These are phyloP conservation scores for Scheffersomyces illinoinensis DNA, from an alignment of 1,139 yeast genomes.

Conservation along the genomic window DNA sequence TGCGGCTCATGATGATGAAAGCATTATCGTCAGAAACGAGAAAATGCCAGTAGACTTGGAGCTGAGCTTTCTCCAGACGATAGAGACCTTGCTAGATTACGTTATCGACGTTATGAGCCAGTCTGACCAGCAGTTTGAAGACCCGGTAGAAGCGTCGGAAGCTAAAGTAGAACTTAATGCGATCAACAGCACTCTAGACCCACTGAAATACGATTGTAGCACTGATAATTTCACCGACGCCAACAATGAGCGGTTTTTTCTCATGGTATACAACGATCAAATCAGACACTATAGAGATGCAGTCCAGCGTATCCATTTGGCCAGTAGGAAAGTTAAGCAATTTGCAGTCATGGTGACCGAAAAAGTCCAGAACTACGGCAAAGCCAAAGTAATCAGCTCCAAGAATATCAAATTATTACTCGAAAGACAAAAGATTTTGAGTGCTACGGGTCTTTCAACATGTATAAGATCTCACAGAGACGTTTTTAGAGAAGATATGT, in stretches of 20 bases:
- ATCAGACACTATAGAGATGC: conserved; percentile 76
- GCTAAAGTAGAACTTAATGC: conserved; percentile 26
- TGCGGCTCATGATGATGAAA: conserved; percentile 7
- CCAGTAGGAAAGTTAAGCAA: conserved; percentile 64
- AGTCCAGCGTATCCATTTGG: conserved; percentile 59
- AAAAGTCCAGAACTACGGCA: conserved; percentile 62
- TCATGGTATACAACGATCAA: conserved; percentile 77
- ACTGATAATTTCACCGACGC: conserved; percentile 31
- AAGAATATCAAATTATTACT: conserved; percentile 49
- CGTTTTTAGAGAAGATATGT: conserved; percentile 78
- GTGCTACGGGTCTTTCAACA: conserved; percentile 63
- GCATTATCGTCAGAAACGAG: conserved; percentile 3
- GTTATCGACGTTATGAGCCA: conserved; percentile 68
- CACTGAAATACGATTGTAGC: conserved; percentile 30
- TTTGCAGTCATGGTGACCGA: conserved; percentile 77
- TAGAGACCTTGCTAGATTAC: conserved; percentile 66
- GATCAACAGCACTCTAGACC: conserved; percentile 30
- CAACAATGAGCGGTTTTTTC: conserved; percentile 52
- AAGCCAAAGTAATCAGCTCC: conserved; percentile 67
- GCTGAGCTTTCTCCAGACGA: conserved; percentile 38
- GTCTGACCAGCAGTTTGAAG: conserved; percentile 39
- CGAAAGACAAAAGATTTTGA: conserved; percentile 53
- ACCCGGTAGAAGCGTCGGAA: conserved; percentile 22
- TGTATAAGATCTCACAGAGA: conserved; percentile 71
- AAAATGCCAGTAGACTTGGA: conserved; percentile 37